Evolutionary conservation across 352 stramenopile species (phyloP).

Genomic region (Thraustochytrium sp.): DNA sequence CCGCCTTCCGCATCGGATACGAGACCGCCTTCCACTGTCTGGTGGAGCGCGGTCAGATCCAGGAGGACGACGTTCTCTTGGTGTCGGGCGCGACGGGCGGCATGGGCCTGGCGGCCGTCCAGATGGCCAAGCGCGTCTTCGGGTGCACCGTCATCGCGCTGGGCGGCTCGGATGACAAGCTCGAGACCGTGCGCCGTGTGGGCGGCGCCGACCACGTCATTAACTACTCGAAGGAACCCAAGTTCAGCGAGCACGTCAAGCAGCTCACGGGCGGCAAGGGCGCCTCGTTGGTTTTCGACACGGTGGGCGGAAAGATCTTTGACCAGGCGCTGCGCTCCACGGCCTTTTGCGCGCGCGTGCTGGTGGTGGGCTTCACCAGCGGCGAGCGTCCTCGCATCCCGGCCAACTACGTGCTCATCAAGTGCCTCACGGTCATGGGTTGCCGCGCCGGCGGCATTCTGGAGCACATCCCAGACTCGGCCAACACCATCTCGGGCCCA

Average conservation of each 20-base stretch:
- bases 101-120: slow-evolving; percentile 22
- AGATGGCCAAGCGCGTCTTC: slow-evolving; percentile 34
- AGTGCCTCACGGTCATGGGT: slow-evolving; percentile 23
- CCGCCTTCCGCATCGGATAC: slow-evolving; percentile 28
- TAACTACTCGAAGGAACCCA: slow-evolving; percentile 4
- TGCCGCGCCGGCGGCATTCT: slow-evolving; percentile 32
- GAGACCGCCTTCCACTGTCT: slow-evolving; percentile 38
- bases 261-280: slow-evolving; percentile 19
- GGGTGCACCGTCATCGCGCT: slow-evolving; percentile 34
- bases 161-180: slow-evolving; percentile 31
- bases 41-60: slow-evolving; percentile 14
- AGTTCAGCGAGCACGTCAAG: slow-evolving; percentile 14
- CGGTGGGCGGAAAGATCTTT: slow-evolving; percentile 27
- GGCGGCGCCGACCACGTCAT: slow-evolving; percentile 26
- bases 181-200: background rate
- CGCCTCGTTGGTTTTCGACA: slow-evolving; percentile 10
- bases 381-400: background rate
- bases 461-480: background rate
- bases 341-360: slow-evolving; percentile 24
- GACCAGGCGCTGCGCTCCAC: background rate
- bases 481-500: background rate
- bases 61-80: slow-evolving; percentile 4
- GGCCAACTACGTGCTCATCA: slow-evolving; percentile 40
- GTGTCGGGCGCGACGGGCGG: slow-evolving; percentile 28
- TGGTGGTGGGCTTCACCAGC: slow-evolving; percentile 40